Percentiles rank a stretch among this genome's conserved stretches.
These are phyloP conservation scores for Cladosporium sp. DNA, from an alignment of 2,329 filamentous ascomycete genomes.

Conservation along the genomic window DNA sequence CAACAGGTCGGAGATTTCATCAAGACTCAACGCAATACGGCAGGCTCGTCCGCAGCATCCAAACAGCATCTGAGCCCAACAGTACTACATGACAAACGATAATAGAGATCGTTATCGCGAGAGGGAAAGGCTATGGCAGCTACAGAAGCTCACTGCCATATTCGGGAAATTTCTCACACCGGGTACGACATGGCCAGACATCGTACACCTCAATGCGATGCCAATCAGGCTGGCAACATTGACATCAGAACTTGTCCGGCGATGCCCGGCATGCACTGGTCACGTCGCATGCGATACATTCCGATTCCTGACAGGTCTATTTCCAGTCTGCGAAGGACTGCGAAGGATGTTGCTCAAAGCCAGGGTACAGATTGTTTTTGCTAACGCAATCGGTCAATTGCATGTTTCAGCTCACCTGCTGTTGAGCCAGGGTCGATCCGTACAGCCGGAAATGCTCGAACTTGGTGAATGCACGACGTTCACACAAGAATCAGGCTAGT, in stretches of 20 bases:
- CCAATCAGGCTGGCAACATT: neutral
- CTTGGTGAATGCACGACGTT: neutral
- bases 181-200: neutral
- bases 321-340: neutral
- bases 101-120: neutral
- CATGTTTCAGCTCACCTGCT: neutral
- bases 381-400: neutral
- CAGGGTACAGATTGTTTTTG: neutral
- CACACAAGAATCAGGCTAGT: neutral
- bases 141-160: neutral
- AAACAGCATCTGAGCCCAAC: neutral
- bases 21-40: neutral
- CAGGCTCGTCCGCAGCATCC: neutral
- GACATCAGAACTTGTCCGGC: neutral
- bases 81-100: neutral
- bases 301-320: neutral
- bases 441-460: neutral
- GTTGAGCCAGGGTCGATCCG: neutral
- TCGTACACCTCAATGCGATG: neutral
- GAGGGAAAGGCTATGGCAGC: neutral
- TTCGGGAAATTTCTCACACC: neutral
- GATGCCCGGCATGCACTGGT: neutral
- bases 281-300: too few species aligned
- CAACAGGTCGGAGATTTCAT: neutral
- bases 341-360: neutral